phyloP scores from a whole-genome alignment of 2,329 filamentous ascomycete species.

The Aspergillus phoenicis region DNA sequence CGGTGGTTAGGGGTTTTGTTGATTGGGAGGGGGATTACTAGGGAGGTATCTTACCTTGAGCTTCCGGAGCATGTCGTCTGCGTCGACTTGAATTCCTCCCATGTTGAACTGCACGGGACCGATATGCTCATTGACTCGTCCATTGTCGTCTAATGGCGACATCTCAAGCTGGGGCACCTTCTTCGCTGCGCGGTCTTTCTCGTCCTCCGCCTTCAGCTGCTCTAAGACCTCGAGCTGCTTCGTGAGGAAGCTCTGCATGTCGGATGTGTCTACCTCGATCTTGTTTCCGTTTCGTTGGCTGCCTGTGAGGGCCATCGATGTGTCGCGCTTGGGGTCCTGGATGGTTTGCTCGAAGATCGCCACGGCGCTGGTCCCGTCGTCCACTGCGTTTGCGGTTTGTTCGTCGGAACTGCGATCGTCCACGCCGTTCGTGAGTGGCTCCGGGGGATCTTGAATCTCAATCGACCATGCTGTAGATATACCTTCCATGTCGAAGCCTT shows the following conservation, averaged over 20 bases:
- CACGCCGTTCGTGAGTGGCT: conserved; percentile 29
- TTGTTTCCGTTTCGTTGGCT: conserved; percentile 44
- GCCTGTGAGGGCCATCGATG: conserved; percentile 56
- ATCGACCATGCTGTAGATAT: conserved; percentile 83
- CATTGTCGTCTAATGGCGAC: conserved; percentile 42
- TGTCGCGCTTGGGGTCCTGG: conserved; percentile 69
- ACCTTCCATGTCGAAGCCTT: conserved; percentile 88
- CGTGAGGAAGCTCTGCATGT: conserved; percentile 76
- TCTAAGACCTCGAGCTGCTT: conserved; percentile 78
- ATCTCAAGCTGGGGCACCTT: conserved; percentile 39
- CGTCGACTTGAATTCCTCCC: conserved; percentile 94
- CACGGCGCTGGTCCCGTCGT: conserved; percentile 62
- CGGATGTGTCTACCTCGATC: conserved; percentile 66
- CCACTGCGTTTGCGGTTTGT: conserved; percentile 20
- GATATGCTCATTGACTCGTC: conserved; percentile 73
- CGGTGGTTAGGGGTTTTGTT: conserved; percentile 16
- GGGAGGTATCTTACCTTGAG: conserved; percentile 65
- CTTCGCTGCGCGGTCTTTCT: conserved; percentile 43
- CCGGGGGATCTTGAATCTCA: conserved; percentile 67
- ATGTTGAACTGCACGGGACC: conserved; percentile 97
- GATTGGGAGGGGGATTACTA: background rate
- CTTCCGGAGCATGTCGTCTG: conserved; percentile 86
- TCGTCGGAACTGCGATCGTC: conserved; percentile 30
- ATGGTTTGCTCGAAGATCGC: conserved; percentile 78
- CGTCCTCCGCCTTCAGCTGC: conserved; percentile 59